Percentiles rank a stretch among this genome's conserved stretches.
Evolutionary conservation across 352 stramenopile species (phyloP).

Genomic region (Globisporangium polare): DNA sequence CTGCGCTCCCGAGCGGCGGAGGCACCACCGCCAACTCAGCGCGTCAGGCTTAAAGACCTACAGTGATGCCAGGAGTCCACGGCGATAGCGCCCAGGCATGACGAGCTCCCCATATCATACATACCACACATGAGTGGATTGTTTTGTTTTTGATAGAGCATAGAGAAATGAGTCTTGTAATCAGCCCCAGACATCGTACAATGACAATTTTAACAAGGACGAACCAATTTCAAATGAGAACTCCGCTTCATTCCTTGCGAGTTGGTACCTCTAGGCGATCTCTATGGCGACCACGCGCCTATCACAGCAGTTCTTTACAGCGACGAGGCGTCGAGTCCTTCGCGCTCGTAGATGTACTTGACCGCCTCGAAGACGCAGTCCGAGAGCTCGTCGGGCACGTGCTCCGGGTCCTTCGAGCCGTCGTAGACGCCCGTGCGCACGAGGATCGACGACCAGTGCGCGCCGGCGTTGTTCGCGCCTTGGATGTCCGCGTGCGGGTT

Average conservation of each 20-base stretch:
- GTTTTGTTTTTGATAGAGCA: slow-evolving; percentile 5
- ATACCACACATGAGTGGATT: not conserved
- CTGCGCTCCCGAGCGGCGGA: slow-evolving; percentile 1
- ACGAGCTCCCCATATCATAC: not conserved
- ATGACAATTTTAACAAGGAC: not conserved
- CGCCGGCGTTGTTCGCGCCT: slow-evolving; percentile 80
- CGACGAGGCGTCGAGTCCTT: slow-evolving; percentile 41
- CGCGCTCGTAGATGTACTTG: slow-evolving; percentile 63
- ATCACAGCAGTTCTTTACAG: no score
- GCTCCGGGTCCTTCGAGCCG: slow-evolving; percentile 50
- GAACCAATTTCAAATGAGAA: not conserved
- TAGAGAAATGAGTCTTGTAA: slow-evolving; percentile 1
- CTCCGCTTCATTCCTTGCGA: not conserved
- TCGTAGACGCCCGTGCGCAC: slow-evolving; percentile 86
- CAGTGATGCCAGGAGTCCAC: not conserved
- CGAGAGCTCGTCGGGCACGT: slow-evolving; percentile 59
- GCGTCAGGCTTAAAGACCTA: not conserved
- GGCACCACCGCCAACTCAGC: not conserved
- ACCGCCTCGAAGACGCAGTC: slow-evolving; percentile 74
- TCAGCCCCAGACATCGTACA: not conserved
- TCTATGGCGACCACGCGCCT: not conserved
- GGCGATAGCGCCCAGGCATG: not conserved
- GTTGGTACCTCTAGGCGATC: not conserved
- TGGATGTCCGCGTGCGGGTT: slow-evolving; percentile 87
- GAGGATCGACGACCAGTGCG: slow-evolving; percentile 82